Evolutionary conservation across 805 yeast genomes (phyloP).

Genomic region (Candida sakaeoensis): DNA sequence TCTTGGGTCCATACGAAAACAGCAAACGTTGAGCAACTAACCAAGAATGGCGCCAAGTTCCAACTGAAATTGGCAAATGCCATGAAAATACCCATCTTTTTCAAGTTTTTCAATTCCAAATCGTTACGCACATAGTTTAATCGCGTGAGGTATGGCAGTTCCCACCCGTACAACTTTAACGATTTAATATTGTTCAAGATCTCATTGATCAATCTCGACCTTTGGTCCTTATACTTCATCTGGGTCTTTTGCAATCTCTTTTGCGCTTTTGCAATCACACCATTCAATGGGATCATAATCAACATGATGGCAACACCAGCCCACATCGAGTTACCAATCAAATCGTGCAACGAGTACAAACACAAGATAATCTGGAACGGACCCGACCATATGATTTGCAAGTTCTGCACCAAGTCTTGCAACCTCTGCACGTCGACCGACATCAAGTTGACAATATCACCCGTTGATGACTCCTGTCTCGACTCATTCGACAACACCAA

Average conservation of each 20-base stretch:
- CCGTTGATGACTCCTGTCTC: constrained; percentile 69
- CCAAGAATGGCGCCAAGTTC: constrained; percentile 84
- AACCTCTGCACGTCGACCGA: constrained; percentile 89
- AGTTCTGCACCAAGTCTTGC: constrained; percentile 75
- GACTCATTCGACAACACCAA: constrained; percentile 69
- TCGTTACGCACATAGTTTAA: constrained; percentile 82
- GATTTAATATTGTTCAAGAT: constrained; percentile 89
- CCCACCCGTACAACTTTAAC: constrained; percentile 95
- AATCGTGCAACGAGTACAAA: constrained; percentile 62
- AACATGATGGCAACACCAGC: constrained; percentile 82
- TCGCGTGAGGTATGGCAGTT: constrained; percentile 71
- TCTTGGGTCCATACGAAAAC: constrained; percentile 57
- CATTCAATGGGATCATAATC: constrained; percentile 77
- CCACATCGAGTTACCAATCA: constrained; percentile 92
- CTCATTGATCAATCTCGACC: constrained; percentile 86
- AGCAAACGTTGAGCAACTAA: constrained; percentile 86
- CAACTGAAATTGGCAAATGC: constrained; percentile 75
- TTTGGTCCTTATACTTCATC: constrained; percentile 87
- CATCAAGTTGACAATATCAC: constrained; percentile 93
- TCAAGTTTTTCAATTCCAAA: constrained; percentile 74
- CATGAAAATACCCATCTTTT: constrained; percentile 65
- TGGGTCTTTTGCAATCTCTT: constrained; percentile 75
- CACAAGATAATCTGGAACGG: constrained; percentile 85
- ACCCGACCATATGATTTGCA: constrained; percentile 86
- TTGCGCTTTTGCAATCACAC: constrained; percentile 61